phyloP scores from a whole-genome alignment of 2,329 filamentous ascomycete species.

The Neoscytalidium dimidiatum region DNA sequence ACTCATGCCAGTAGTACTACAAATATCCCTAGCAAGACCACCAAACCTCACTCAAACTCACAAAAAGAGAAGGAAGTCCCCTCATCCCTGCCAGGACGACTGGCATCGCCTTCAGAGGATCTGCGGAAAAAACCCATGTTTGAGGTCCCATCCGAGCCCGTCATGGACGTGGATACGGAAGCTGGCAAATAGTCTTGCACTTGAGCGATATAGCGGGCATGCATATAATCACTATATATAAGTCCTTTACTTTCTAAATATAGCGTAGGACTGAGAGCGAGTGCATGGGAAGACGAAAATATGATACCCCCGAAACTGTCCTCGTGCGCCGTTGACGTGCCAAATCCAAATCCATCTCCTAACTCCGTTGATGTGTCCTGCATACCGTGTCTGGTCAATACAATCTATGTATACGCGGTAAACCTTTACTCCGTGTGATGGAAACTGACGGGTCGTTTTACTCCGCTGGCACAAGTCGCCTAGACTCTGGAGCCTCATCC shows the following conservation, averaged over 20 bases:
- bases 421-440: background rate
- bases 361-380: background rate
- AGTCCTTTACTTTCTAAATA: background rate
- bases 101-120: constrained; percentile 27
- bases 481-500: background rate
- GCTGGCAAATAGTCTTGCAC: background rate
- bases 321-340: background rate
- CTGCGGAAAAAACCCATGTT: constrained; percentile 46
- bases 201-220: background rate
- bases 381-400: background rate
- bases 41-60: background rate
- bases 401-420: background rate
- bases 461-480: background rate
- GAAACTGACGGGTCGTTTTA: background rate
- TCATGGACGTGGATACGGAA: constrained; percentile 40
- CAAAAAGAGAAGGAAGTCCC: constrained; percentile 19
- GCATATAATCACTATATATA: background rate
- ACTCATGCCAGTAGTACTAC: background rate
- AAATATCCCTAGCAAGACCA: too few species aligned
- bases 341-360: background rate
- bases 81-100: constrained; percentile 27
- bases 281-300: background rate
- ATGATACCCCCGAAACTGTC: background rate
- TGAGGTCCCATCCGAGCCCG: constrained; percentile 41
- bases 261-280: background rate